A percentile compares a stretch with the other conserved stretches of the same genome.
Conservation (phyloP, 139 green algal genomes). For the Volvox africanus region DNA sequence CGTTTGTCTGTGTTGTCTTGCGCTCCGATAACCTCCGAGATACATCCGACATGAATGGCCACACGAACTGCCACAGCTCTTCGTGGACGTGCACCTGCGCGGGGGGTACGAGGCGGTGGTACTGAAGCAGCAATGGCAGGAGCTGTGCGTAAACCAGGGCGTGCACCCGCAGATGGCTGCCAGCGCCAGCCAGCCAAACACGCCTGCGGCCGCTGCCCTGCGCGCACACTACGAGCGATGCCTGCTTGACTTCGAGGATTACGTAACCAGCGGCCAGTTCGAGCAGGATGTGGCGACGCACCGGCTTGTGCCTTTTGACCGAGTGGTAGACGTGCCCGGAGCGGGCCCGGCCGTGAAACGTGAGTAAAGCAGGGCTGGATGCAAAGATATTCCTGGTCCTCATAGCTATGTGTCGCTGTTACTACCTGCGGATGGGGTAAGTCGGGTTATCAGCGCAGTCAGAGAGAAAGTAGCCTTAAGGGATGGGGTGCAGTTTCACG, state of each 20-base stretch:
- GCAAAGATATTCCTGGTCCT: too few relatives aligned
- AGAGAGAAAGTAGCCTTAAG: too few relatives aligned
- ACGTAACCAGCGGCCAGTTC: conserved; percentile 60
- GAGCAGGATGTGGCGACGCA: background rate
- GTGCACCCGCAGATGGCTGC: conserved; percentile 76
- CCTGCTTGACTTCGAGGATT: conserved; percentile 87
- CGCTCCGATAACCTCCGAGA: too few relatives aligned
- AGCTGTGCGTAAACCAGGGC: conserved; percentile 76
- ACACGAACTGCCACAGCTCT: conserved; percentile 60
- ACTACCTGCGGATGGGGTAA: too few relatives aligned
- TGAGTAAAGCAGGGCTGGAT: background rate
- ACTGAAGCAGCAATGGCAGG: conserved; percentile 76
- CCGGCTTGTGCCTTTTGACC: conserved; percentile 8
- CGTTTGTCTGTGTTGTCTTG: too few relatives aligned
- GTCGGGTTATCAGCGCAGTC: too few relatives aligned
- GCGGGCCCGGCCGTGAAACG: conserved; percentile 7
- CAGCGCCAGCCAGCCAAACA: conserved; percentile 32
- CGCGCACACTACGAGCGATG: conserved; percentile 84
- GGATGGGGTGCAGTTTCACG: too few relatives aligned
- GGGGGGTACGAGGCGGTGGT: conserved; percentile 83
- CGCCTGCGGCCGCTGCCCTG: conserved; percentile 76
- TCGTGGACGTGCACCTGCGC: conserved; percentile 79
- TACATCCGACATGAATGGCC: too few relatives aligned
- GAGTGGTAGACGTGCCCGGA: background rate
- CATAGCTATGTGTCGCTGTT: too few relatives aligned